Conservation (phyloP, 2,329 filamentous ascomycete genomes). For the Trichoderma sp. region DNA sequence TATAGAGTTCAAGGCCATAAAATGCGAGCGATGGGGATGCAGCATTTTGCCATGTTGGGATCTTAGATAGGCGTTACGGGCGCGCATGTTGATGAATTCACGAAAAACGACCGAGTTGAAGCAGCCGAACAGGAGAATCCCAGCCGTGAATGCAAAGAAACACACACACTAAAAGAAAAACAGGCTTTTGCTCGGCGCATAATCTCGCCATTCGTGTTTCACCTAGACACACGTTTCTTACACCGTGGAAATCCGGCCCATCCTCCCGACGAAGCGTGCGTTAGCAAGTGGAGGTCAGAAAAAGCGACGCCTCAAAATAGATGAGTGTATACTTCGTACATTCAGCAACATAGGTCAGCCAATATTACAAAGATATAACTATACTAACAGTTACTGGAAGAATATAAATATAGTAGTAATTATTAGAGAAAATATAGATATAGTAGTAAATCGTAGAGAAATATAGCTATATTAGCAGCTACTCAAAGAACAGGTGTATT, state of each 20-base stretch:
- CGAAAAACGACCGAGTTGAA: background rate
- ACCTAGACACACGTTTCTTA: background rate
- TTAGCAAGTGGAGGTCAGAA: background rate
- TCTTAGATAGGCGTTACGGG: constrained; percentile 19
- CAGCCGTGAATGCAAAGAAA: background rate
- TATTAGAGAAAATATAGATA: too few relatives aligned
- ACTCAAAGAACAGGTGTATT: too few relatives aligned
- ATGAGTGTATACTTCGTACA: too few relatives aligned
- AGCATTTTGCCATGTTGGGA: constrained; percentile 35
- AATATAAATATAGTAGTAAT: too few relatives aligned
- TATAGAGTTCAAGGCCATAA: constrained; percentile 6
- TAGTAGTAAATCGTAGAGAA: too few relatives aligned
- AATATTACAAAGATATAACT: too few relatives aligned
- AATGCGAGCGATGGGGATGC: constrained; percentile 15
- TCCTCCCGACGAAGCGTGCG: background rate
- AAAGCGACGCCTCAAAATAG: too few relatives aligned
- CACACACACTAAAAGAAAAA: background rate
- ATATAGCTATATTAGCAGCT: too few relatives aligned
- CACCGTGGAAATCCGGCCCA: background rate
- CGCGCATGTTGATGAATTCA: constrained; percentile 13
- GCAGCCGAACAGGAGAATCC: background rate
- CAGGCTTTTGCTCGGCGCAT: background rate
- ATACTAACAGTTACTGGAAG: too few relatives aligned
- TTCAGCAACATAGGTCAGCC: too few relatives aligned
- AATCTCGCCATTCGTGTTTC: background rate